phyloP scores from a whole-genome alignment of 306 rosid species.

The Pterocarpus macrocarpus region DNA sequence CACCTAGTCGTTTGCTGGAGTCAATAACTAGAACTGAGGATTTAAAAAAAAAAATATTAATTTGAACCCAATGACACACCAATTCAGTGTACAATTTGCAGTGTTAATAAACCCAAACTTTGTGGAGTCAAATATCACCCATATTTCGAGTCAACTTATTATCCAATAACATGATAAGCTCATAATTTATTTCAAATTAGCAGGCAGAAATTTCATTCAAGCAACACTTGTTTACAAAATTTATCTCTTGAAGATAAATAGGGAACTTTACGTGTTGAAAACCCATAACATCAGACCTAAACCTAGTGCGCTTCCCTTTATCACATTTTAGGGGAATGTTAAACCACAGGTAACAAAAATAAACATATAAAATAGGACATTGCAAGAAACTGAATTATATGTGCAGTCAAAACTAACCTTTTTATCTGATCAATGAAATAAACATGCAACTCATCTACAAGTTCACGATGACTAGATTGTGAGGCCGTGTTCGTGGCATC shows the following conservation, averaged over 20 bases:
- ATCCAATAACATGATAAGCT: slow-evolving; percentile 6
- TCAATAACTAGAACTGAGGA: slow-evolving; percentile 7
- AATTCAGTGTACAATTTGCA: slow-evolving; percentile 3
- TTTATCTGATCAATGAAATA: slow-evolving; percentile 97
- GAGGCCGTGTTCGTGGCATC: slow-evolving; percentile 99
- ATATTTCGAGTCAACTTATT: background rate
- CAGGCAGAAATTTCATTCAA: too few relatives aligned
- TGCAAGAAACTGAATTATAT: slow-evolving; percentile 33
- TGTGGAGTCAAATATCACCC: slow-evolving; percentile 7
- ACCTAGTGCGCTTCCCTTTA: too few relatives aligned
- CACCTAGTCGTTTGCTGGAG: slow-evolving; percentile 24
- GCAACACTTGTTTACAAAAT: too few relatives aligned
- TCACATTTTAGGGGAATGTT: too few relatives aligned
- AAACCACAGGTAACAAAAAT: too few relatives aligned
- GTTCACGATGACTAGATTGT: slow-evolving; percentile 98
- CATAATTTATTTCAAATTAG: too few relatives aligned
- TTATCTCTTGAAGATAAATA: too few relatives aligned
- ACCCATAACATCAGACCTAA: too few relatives aligned
- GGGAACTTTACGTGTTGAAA: too few relatives aligned
- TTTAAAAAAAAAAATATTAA: background rate
- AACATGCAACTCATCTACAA: slow-evolving; percentile 96
- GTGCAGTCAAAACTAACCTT: slow-evolving; percentile 17
- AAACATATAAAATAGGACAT: slow-evolving; percentile 34
- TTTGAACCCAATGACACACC: background rate
- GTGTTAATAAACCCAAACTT: slow-evolving; percentile 26